Conservation (phyloP, 108 stramenopile species). For the Parietichytrium sp. region DNA sequence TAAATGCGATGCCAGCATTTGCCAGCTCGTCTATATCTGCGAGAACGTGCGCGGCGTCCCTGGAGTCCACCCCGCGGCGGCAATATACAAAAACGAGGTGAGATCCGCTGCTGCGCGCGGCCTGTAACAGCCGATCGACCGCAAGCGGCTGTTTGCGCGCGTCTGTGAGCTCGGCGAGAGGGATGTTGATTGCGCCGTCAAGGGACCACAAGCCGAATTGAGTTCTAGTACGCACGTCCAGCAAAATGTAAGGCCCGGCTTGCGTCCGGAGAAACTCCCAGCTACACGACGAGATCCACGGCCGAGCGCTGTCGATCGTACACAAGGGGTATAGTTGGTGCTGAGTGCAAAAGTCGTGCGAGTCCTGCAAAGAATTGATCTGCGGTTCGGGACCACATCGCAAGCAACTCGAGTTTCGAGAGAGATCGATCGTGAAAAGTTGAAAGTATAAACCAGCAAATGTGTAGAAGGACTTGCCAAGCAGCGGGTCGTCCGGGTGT, state of each 20-base stretch:
- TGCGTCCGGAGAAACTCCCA: too few relatives aligned
- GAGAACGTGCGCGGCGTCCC: not conserved
- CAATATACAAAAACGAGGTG: not conserved
- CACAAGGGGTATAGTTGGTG: not conserved
- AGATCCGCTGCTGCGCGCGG: not conserved
- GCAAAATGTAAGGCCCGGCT: too few relatives aligned
- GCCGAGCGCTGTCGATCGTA: not conserved
- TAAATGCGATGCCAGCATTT: too few relatives aligned
- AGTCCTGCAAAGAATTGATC: not conserved
- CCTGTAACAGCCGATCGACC: not conserved
- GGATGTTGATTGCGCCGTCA: not conserved
- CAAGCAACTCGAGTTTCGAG: not conserved
- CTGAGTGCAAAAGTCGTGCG: not conserved
- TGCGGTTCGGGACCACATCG: not conserved
- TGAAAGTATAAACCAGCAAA: not conserved
- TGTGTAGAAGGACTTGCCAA: slow-evolving; percentile 10
- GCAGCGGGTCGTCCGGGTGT: slow-evolving; percentile 40
- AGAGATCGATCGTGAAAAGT: too few relatives aligned
- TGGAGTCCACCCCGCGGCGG: not conserved
- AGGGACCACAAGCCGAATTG: not conserved
- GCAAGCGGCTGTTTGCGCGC: not conserved
- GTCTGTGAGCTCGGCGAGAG: not conserved
- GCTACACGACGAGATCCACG: too few relatives aligned
- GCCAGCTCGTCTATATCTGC: too few relatives aligned
- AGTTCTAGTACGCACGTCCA: not conserved